Evolutionary conservation across 331 rosid genomes (phyloP), one percentile per base, ranked within the genome.

Genomic region (Quercus phellos): DNA sequence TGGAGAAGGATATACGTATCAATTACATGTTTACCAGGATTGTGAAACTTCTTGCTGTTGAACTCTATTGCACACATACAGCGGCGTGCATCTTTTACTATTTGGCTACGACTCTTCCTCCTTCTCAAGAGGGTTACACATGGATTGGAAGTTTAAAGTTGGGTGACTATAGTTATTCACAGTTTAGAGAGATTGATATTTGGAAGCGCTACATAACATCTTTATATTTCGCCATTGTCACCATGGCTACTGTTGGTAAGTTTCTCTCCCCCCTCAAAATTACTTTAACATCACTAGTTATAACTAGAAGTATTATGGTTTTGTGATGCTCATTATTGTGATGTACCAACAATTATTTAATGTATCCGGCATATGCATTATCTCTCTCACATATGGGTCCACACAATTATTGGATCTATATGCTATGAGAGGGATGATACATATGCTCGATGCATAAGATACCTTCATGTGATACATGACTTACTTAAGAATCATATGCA

Each of bases 41-140:
- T 83, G 58, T 84, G 34, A 95, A 95, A 85, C 97, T 95, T 72
- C 3, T 95, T 30, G 97, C 64, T 17, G 99, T 95, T 82, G 98
- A 95, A 77, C 94, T 95, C 80, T 95, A 93, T 78, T 95, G 99
- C 89, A 95, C 98, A 16, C 99, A 95, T 77, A 90, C 98, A 17
- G 99, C 98, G 19, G 99, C 99, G 59, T 95, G 99, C 91, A 93
- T 92, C 75, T 95, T 95, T 85, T 95, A 95, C 88, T 95, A 87
- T 73, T 85, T 95, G 88, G 99, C 99, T 63, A 95, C 99, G 43
- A 95, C 99, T 60, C 80, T 95, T 64, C 98, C 97, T 83, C 53
- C 82, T 78, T 79, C 90, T 34, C 80, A 95, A 85, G 99, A 95
- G 80, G 97, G 92, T 14, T 91, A 95, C 84, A 95, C 98, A 7